Conservation (phyloP, 176 grass and related monocot genomes). For the Dendrocalamus sinicus region DNA sequence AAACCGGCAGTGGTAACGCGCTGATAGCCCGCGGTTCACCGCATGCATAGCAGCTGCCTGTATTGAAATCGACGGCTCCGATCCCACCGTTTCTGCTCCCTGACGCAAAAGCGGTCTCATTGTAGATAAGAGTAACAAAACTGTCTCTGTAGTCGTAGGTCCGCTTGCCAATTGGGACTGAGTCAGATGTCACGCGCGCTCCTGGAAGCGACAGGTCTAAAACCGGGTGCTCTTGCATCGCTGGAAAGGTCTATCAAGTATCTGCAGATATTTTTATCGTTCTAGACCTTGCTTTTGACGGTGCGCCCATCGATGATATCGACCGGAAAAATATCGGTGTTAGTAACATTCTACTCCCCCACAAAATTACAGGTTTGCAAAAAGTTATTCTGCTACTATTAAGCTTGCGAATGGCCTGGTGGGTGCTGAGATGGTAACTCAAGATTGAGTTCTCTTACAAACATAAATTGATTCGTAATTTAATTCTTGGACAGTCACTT, state of each 20-base stretch:
- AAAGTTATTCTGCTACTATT: background rate
- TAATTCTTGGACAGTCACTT: background rate
- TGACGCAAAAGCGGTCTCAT: no score
- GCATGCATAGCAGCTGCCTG: no score
- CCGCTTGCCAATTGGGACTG: background rate
- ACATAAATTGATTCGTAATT: background rate
- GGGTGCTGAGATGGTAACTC: background rate
- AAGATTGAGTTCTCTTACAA: background rate
- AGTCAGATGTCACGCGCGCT: background rate
- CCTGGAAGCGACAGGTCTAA: background rate
- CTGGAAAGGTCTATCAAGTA: background rate
- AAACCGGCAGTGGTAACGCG: no score
- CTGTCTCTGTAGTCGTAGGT: no score
- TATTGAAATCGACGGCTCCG: background rate
- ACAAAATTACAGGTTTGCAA: background rate
- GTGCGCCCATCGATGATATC: background rate
- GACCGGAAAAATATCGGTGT: background rate
- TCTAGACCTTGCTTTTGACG: background rate
- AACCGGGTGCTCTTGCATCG: background rate
- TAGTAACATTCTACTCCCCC: background rate
- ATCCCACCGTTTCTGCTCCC: background rate
- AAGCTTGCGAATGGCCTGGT: no score
- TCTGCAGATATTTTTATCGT: constrained; percentile 1
- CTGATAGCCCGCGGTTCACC: no score
- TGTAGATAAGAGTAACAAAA: no score